phyloP scores from a whole-genome alignment of 352 stramenopile genomes.

The Phytophthora citrophthora region DNA sequence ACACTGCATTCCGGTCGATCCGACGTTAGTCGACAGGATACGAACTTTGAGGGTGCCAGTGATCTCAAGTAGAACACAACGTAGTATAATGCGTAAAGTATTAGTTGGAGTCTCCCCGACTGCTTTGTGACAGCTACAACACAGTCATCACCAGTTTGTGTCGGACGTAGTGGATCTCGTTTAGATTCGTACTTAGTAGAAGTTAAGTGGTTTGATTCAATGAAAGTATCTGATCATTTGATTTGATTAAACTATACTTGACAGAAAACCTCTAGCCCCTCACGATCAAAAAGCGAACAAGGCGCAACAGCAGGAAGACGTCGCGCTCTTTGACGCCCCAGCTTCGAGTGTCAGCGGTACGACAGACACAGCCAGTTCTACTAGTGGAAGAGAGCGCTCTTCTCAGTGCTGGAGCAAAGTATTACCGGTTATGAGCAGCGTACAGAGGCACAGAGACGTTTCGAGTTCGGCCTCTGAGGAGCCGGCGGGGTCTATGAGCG shows the following conservation, averaged over 20 bases:
- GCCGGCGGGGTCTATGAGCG: neutral
- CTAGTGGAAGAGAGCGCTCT: neutral
- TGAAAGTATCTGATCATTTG: neutral
- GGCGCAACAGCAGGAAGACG: constrained; percentile 17
- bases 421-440: constrained; percentile 24
- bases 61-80: no score
- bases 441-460: constrained; percentile 27
- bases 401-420: constrained; percentile 4
- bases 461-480: constrained; percentile 1
- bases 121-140: no score
- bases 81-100: no score
- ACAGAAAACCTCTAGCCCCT: constrained; percentile 4
- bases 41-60: no score
- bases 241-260: constrained; percentile 18
- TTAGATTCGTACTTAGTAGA: constrained; percentile 41
- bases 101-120: no score
- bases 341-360: constrained; percentile 10
- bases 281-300: constrained; percentile 11
- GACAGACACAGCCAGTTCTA: neutral
- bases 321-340: constrained; percentile 5
- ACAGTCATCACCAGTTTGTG: no score
- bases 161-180: constrained; percentile 19
- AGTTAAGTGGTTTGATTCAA: neutral
- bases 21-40: no score
- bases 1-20: no score